Evolutionary conservation across 768 basidiomycete species (phyloP), one percentile per base, ranked within the genome.

Genomic region (Gymnopilus junonius): DNA sequence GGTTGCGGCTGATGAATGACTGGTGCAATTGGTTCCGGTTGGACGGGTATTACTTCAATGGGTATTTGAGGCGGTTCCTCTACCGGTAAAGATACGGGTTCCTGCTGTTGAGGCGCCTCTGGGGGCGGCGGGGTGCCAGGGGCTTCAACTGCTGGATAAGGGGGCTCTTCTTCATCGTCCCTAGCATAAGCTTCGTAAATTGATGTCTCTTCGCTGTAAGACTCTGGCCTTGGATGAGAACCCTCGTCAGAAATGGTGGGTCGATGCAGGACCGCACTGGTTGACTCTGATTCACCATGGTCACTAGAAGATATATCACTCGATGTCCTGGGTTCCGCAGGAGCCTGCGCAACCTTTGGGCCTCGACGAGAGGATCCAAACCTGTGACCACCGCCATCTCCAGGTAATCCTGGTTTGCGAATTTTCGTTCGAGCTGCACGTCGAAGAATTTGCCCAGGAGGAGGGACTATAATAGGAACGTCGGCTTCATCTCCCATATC

Each of bases 381-480:
- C 11, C 94, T 89, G 82, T 93, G 93, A 1, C 92, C 92, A 34
- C 85, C 88, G 11, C 91, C 92, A 75, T 92, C 93, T 23, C 88
- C 92, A 14, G 85, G 82, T 6, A 90, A 74, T 5, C 87, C 85
- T 14, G 89, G 82, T 78, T 99, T 99, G 35, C 97, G 90, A 68
- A 99, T 97, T 80, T 95, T 95, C 1, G 97, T 99, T 14, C 97
- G 88, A 4, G 95, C 95, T 10, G 95, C 87, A 37, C 97, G 91
- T 21, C 95, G 91, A 12, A 99, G 83, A 68, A 95, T 94, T 74
- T 89, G 92, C 7, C 93, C 93, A 1, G 94, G 94, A 25, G 89
- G 91, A 46, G 94, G 92, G 20, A 92, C 87, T 64, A 97, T 93
- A 70, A 97, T 92, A 23, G 96, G 96, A n/a, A 86, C 85, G 75